Evolutionary conservation across 192 early-diverging fungal genomes (phyloP).

Genomic region (Allomyces javanicus): DNA sequence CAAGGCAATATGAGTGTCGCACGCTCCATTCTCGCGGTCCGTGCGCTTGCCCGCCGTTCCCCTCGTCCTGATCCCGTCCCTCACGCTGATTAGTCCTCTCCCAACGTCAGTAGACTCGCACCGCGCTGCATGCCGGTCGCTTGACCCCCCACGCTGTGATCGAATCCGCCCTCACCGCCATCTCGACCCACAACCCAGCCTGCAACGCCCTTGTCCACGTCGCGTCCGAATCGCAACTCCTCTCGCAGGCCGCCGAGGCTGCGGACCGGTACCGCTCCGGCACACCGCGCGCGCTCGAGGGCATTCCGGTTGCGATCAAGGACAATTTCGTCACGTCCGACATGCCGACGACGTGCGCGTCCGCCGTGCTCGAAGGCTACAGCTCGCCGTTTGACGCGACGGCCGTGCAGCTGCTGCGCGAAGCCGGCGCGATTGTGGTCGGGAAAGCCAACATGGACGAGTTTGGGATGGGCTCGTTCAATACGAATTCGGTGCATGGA

Average conservation of each 20-base stretch:
- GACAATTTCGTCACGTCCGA: slow-evolving; percentile 50
- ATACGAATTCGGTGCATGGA: slow-evolving; percentile 21
- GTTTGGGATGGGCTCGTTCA: slow-evolving; percentile 79
- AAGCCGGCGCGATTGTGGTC: slow-evolving; percentile 42
- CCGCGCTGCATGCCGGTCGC: too few relatives aligned
- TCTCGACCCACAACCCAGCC: not conserved
- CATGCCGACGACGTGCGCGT: slow-evolving; percentile 56
- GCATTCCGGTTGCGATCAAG: slow-evolving; percentile 53
- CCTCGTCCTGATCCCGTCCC: too few relatives aligned
- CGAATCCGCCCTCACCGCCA: not conserved
- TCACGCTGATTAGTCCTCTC: too few relatives aligned
- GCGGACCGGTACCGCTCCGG: not conserved
- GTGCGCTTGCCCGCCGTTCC: too few relatives aligned
- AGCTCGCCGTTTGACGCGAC: slow-evolving; percentile 54
- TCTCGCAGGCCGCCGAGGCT: not conserved
- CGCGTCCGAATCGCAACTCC: not conserved
- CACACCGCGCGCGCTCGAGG: slow-evolving; percentile 25
- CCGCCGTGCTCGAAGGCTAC: slow-evolving; percentile 46
- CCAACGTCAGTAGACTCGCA: too few relatives aligned
- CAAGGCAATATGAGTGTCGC: too few relatives aligned
- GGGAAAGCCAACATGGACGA: slow-evolving; percentile 90
- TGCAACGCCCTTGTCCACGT: not conserved
- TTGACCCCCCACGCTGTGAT: not conserved
- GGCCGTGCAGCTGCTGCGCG: slow-evolving; percentile 33
- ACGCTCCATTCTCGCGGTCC: too few relatives aligned